Evolutionary conservation across 208 protist genomes (phyloP), one percentile per base, ranked within the genome.

Genomic region (Trypanosoma congolense): DNA sequence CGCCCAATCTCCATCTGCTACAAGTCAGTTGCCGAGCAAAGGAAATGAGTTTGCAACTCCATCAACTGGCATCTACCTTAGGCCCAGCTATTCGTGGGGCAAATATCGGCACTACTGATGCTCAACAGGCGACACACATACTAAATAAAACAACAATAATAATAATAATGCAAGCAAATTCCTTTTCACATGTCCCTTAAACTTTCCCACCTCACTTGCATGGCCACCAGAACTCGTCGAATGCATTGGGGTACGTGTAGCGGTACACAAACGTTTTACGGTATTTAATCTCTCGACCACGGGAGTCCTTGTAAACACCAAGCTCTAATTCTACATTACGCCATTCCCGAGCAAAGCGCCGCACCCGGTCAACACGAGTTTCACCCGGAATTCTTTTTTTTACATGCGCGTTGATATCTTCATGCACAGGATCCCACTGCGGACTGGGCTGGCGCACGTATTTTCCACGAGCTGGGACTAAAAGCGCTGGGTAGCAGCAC

Each of bases 151-250:
- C n/a, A n/a, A n/a, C n/a, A n/a, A n/a, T n/a, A n/a, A n/a, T n/a
- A n/a, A n/a, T n/a, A n/a, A n/a, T n/a, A n/a, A n/a, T n/a, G 10
- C 33, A 36, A 35, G 55, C 2, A 59, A 40, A 61, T 43, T 9
- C 19, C 64, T 49, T 48, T 65, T 21, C 42, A 50, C 35, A 49
- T 48, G 18, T 10, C 45, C 25, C 43, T 29, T 25, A 38, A 59
- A 4, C 36, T 36, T 35, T 14, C 33, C 22, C n/a, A 12, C 26
- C n/a, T 70, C 81, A 90, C 75, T 87, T 88, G 69, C 79, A 87
- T 4, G 86, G 86, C 86, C 86, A 93, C 86, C 86, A 93, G 63
- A 86, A 93, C 65, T 93, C 86, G 36, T 93, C 86, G 70, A 93
- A 93, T 2, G 86, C 82, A 55, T 93, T 93, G 10, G 86, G 86